Base-by-base conservation (phyloP, 805 yeast species). In the Pichia rugopelliculosa region DNA sequence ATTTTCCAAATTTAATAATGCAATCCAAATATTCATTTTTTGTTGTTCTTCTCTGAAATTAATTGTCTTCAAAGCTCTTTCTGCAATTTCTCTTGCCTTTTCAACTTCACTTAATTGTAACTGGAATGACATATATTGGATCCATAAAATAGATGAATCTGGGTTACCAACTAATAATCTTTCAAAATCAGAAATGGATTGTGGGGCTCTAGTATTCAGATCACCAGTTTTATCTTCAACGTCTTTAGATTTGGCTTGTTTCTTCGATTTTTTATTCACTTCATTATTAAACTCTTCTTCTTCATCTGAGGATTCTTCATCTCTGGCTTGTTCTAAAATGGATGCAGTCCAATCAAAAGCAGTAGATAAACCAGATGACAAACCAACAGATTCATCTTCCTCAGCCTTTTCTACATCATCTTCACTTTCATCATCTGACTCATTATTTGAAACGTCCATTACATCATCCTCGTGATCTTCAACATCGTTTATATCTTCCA, bases 111-210 rank as follows among this genome's bases (percentile, higher is more conserved):
- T 86, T 53, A 91, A 73, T 66, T 90, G 96, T 54, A 93, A 74
- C 67, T 90, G 96, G 84, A 91, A 93, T 4, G 98, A 90, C 96
- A 93, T 93, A 69, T 86, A 93, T 68, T 90, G 87, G 87, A 93
- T 91, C 99, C 99, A 93, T 48, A 88, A 68, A 33, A 90, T 77
- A 1, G 99, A 91, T 3, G 96, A 87, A 70, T 87, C 84, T 42
- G 99, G 97, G 62, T 85, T 85, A 63, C 97, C 95, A 51, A 93
- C 77, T 47, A 93, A 75, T 55, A 93, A 70, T 60, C 99, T 80
- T 69, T 93, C 99, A 59, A 89, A 93, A 65, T 93, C 99, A 41
- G 81, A 70, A 39, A 80, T 85, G 49, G 97, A 88, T 67, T 91
- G 95, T 36, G 99, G 99, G 15, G 90, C 86, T 58, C 89, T 77